These are phyloP conservation scores for Gilbertella persicaria DNA, from an alignment of 371 early-diverging fungal species.

Conservation along the genomic window DNA sequence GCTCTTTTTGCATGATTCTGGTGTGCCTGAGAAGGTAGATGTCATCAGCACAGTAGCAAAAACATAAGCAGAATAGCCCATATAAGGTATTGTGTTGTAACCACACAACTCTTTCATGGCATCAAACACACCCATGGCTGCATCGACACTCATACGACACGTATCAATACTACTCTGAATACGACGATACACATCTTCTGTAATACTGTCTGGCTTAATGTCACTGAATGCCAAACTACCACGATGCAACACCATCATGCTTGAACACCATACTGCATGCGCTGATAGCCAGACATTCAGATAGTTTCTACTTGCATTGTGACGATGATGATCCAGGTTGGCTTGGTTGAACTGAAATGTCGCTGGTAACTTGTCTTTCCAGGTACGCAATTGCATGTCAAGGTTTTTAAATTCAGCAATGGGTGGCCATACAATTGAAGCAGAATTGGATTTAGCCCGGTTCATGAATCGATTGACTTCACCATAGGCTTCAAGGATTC, in stretches of 20 bases:
- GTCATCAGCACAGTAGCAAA: constrained; percentile 53
- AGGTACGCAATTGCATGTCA: constrained; percentile 44
- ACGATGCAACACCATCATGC: constrained; percentile 44
- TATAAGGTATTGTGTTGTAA: constrained; percentile 36
- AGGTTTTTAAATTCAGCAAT: constrained; percentile 51
- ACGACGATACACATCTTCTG: constrained; percentile 23
- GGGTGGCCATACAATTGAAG: constrained; percentile 49
- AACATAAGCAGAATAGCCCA: constrained; percentile 48
- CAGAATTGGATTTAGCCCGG: constrained; percentile 41
- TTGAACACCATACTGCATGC: constrained; percentile 44
- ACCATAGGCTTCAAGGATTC: constrained; percentile 38
- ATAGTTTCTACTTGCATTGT: constrained; percentile 31
- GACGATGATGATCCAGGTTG: constrained; percentile 32
- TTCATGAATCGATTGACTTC: constrained; percentile 56
- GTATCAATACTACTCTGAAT: constrained; percentile 36
- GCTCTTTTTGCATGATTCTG: constrained; percentile 39
- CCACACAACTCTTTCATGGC: constrained; percentile 42
- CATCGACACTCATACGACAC: constrained; percentile 39
- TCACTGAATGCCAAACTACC: constrained; percentile 45
- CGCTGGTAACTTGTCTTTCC: constrained; percentile 39
- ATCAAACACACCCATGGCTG: constrained; percentile 38
- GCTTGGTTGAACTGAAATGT: constrained; percentile 31
- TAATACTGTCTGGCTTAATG: constrained; percentile 15
- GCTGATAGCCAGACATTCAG: constrained; percentile 37
- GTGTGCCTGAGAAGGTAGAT: constrained; percentile 38